Percentiles rank a stretch among this genome's conserved stretches.
Evolutionary conservation across 306 rosid species (phyloP).

Genomic region (Cucurbita maxima): DNA sequence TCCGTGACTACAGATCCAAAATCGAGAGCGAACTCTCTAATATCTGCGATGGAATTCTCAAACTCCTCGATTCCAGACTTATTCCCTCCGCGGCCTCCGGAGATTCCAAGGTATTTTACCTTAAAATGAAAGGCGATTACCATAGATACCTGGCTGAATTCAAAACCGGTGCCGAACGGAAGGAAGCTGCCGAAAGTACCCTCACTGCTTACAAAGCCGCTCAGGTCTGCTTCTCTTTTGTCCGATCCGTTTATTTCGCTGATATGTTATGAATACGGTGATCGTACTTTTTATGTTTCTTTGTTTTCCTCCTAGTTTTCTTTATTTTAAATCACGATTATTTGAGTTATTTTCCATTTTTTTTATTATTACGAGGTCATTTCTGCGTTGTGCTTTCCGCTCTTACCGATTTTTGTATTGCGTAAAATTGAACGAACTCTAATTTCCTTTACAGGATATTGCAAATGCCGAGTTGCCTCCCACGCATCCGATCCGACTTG

Average conservation of each 20-base stretch:
- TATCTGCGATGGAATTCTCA: conserved; percentile 95
- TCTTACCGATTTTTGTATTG: neutral
- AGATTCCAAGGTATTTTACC: conserved; percentile 95
- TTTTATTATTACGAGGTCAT: neutral
- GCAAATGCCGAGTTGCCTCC: conserved; percentile 88
- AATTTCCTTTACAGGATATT: conserved; percentile 49
- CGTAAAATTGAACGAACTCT: neutral
- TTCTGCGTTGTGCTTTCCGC: neutral
- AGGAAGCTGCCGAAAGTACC: conserved; percentile 96
- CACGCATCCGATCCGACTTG: conserved; percentile 96
- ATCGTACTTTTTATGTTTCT: neutral
- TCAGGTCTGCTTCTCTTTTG: conserved; percentile 34
- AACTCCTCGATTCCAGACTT: conserved; percentile 86
- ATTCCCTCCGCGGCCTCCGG: conserved; percentile 82
- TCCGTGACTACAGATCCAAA: conserved; percentile 96
- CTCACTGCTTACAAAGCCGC: conserved; percentile 95
- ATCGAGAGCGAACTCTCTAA: conserved; percentile 83
- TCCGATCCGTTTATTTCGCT: neutral
- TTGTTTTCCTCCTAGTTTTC: neutral
- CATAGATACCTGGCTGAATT: conserved; percentile 97
- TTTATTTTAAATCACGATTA: neutral
- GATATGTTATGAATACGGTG: neutral
- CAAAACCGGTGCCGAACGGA: conserved; percentile 88
- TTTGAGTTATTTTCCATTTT: neutral
- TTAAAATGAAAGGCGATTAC: conserved; percentile 97